Conservation (phyloP, 345 rosid species). For the Linum trigynum region DNA sequence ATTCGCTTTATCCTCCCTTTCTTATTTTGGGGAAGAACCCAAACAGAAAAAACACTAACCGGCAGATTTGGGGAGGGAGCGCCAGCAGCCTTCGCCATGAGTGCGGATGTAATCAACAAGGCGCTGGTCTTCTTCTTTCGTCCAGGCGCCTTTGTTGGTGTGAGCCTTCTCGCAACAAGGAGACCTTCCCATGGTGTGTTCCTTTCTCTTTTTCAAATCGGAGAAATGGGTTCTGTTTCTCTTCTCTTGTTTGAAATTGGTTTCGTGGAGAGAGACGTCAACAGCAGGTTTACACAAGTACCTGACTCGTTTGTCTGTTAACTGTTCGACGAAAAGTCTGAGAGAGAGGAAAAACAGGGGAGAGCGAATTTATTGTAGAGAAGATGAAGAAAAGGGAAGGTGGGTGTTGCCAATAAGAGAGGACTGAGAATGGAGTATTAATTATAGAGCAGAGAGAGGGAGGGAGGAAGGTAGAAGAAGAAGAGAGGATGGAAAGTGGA, state of each 20-base stretch:
- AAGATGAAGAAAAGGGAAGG: not conserved
- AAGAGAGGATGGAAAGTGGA: not conserved
- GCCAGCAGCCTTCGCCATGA: conserved; percentile 91
- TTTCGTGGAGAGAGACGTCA: too few relatives aligned
- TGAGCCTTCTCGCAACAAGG: conserved; percentile 88
- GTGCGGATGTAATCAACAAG: conserved; percentile 57
- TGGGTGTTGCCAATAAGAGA: not conserved
- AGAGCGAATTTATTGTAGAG: not conserved
- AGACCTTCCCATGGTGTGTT: conserved; percentile 56
- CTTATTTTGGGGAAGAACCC: not conserved
- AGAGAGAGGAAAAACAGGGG: not conserved
- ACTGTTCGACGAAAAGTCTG: not conserved
- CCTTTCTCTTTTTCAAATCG: not conserved
- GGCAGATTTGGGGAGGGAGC: conserved; percentile 80
- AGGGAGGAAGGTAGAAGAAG: not conserved
- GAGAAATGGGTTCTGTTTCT: not conserved
- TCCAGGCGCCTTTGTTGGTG: conserved; percentile 91
- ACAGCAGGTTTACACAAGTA: not conserved
- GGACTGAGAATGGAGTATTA: not conserved
- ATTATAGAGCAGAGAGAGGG: not conserved
- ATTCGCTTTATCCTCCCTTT: too few relatives aligned
- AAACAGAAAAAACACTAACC: conserved; percentile 23
- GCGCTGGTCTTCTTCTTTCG: conserved; percentile 79
- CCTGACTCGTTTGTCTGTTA: not conserved
- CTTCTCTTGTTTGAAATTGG: too few relatives aligned